These are phyloP conservation scores for Fusarium napiforme DNA, from an alignment of 2,329 filamentous ascomycete species.

Conservation along the genomic window DNA sequence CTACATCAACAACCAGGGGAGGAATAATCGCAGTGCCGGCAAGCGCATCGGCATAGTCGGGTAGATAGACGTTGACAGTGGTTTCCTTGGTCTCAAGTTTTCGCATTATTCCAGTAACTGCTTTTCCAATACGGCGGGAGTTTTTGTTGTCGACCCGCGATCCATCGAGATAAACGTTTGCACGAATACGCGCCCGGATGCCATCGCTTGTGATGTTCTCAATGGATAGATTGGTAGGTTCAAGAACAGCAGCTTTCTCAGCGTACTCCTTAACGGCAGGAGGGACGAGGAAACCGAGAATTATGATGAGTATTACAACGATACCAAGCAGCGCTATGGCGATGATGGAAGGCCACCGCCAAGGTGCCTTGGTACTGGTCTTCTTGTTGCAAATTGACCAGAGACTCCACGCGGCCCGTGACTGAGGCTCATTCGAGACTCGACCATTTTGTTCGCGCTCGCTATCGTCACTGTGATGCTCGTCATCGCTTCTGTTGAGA, in stretches of 20 bases:
- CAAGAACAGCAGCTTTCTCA: conserved; percentile 82
- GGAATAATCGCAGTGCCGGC: conserved; percentile 83
- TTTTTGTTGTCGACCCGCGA: conserved; percentile 76
- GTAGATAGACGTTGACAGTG: conserved; percentile 80
- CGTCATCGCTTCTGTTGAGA: conserved; percentile 54
- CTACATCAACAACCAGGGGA: conserved; percentile 77
- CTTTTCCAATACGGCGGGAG: conserved; percentile 78
- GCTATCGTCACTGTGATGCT: conserved; percentile 47
- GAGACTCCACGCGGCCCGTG: conserved; percentile 30
- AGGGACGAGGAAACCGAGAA: conserved; percentile 83
- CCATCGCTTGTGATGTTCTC: conserved; percentile 85
- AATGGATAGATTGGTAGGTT: conserved; percentile 85
- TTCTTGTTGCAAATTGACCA: conserved; percentile 38
- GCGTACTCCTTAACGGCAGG: conserved; percentile 86
- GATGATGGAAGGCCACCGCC: conserved; percentile 80
- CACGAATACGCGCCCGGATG: conserved; percentile 82
- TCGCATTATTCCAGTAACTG: conserved; percentile 82
- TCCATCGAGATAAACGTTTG: conserved; percentile 83
- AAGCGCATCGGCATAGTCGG: conserved; percentile 81
- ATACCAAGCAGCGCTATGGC: conserved; percentile 75
- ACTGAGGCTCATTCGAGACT: background rate
- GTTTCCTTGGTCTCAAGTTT: conserved; percentile 80
- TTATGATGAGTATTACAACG: conserved; percentile 74
- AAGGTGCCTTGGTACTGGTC: conserved; percentile 39
- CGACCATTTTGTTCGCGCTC: conserved; percentile 44